Conservation (phyloP, 345 rosid genomes). For the Mallotus nudiflorus region DNA sequence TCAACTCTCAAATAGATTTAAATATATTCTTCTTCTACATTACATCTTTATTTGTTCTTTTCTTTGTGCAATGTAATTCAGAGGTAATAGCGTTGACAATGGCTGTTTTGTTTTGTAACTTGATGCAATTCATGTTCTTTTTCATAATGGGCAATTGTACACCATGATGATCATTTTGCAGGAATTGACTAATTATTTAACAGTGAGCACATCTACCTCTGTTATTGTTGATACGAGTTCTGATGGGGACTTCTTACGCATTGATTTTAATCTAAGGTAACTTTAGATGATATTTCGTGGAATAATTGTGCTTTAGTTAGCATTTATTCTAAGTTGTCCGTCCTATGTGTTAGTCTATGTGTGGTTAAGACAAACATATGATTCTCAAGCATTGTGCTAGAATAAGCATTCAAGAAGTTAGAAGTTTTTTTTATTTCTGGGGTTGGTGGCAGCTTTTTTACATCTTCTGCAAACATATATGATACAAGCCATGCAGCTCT, state of each 20-base stretch:
- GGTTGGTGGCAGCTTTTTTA: too few relatives aligned
- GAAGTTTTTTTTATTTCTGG: too few relatives aligned
- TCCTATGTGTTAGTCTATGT: not conserved
- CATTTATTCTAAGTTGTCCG: not conserved
- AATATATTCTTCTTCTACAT: not conserved
- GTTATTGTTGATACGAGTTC: constrained; percentile 86
- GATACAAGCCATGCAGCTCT: too few relatives aligned
- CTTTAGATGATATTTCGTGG: constrained; percentile 1
- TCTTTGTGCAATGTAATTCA: not conserved
- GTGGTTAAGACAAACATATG: not conserved
- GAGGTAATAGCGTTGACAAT: not conserved
- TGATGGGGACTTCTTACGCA: constrained; percentile 85
- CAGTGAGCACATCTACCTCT: constrained; percentile 76
- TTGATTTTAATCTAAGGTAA: constrained; percentile 92
- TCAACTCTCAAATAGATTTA: not conserved
- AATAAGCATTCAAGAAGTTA: not conserved
- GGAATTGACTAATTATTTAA: constrained; percentile 84
- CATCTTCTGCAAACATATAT: too few relatives aligned
- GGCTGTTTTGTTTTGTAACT: not conserved
- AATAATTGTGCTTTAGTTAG: not conserved
- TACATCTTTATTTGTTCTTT: not conserved
- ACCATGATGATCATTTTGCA: constrained; percentile 36
- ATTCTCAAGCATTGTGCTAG: not conserved
- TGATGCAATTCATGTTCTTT: not conserved
- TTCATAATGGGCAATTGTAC: not conserved